phyloP scores from a whole-genome alignment of 345 rosid genomes.

The Dovyalis caffra region DNA sequence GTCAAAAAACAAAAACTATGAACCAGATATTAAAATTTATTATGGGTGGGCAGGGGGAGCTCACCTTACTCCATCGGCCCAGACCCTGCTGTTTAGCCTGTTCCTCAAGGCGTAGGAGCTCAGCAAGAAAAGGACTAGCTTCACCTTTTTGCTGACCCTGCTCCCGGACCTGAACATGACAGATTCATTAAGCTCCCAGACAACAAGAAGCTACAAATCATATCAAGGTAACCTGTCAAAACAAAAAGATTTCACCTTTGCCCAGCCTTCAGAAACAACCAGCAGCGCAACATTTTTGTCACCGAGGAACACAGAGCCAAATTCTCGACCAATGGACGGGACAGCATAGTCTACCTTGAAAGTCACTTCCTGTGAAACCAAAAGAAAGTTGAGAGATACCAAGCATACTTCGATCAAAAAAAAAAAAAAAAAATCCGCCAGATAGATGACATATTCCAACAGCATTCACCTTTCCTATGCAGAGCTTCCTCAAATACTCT shows the following conservation, averaged over 20 bases:
- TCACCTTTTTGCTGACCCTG: conserved; percentile 84
- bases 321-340: conserved; percentile 73
- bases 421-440: neutral
- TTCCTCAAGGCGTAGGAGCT: conserved; percentile 61
- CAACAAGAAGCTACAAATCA: neutral
- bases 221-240: neutral
- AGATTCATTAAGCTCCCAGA: conserved; percentile 8
- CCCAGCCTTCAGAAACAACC: conserved; percentile 87
- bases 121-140: conserved; percentile 77
- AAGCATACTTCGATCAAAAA: neutral
- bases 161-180: conserved; percentile 67
- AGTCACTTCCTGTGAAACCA: conserved; percentile 67
- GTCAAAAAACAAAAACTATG: neutral
- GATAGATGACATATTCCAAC: neutral
- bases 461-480: conserved; percentile 82
- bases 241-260: conserved; percentile 54
- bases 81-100: conserved; percentile 76
- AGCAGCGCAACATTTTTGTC: conserved; percentile 70
- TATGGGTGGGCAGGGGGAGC: neutral
- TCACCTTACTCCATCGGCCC: conserved; percentile 91
- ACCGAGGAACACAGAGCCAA: conserved; percentile 86
- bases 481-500: conserved; percentile 86
- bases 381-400: neutral
- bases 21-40: neutral
- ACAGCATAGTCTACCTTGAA: conserved; percentile 87